These are phyloP conservation scores for Corinectria fuckeliana DNA, from an alignment of 2,329 filamentous ascomycete genomes.

Conservation along the genomic window DNA sequence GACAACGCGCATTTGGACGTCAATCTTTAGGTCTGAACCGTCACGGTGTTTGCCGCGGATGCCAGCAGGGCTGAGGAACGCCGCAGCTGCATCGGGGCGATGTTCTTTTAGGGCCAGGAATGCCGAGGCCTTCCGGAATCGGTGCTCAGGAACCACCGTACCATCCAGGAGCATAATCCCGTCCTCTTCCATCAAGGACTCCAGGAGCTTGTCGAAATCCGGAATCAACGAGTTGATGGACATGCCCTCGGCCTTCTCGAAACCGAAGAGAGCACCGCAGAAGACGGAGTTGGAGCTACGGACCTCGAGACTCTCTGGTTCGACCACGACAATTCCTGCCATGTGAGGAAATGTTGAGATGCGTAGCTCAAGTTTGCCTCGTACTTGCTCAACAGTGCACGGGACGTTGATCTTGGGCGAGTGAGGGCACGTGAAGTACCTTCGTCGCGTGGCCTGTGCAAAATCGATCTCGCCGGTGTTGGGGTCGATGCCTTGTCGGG, in stretches of 20 bases:
- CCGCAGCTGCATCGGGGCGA: slow-evolving; percentile 76
- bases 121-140: slow-evolving; percentile 87
- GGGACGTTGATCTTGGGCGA: slow-evolving; percentile 81
- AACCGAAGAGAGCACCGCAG: slow-evolving; percentile 88
- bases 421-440: slow-evolving; percentile 86
- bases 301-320: slow-evolving; percentile 78
- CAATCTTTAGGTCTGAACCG: slow-evolving; percentile 89
- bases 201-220: slow-evolving; percentile 82
- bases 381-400: slow-evolving; percentile 77
- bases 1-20: slow-evolving; percentile 95
- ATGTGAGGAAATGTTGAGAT: slow-evolving; percentile 97
- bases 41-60: slow-evolving; percentile 87
- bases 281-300: slow-evolving; percentile 96
- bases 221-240: slow-evolving; percentile 83
- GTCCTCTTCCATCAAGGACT: slow-evolving; percentile 85
- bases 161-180: slow-evolving; percentile 84
- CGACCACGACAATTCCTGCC: slow-evolving; percentile 92
- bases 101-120: slow-evolving; percentile 85
- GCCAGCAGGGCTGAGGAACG: slow-evolving; percentile 84
- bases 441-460: slow-evolving; percentile 72
- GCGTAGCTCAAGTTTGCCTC: slow-evolving; percentile 73
- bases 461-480: slow-evolving; percentile 79
- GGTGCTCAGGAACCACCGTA: slow-evolving; percentile 96
- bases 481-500: slow-evolving; percentile 74
- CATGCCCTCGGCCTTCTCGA: slow-evolving; percentile 81